Evolutionary conservation across 768 basidiomycete genomes (phyloP).

Genomic region (Collybia mongolica): DNA sequence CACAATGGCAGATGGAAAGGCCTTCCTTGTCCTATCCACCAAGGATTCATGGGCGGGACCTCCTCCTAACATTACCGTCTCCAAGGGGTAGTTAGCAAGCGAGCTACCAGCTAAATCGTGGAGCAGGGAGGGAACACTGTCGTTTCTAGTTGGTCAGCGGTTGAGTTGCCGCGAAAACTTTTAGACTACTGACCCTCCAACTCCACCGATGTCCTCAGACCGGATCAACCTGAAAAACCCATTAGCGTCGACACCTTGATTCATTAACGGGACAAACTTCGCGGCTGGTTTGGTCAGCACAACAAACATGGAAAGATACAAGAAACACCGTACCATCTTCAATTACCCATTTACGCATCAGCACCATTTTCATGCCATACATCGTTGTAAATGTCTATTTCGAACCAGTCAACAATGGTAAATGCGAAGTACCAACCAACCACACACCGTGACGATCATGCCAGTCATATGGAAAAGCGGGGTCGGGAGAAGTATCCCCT

Average conservation of each 20-base stretch:
- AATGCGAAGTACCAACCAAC: background rate
- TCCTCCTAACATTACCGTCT: constrained; percentile 41
- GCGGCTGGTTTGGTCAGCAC: constrained; percentile 18
- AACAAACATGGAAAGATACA: background rate
- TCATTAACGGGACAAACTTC: constrained; percentile 20
- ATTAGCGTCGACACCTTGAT: background rate
- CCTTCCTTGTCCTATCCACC: constrained; percentile 26
- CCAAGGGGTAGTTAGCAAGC: constrained; percentile 30
- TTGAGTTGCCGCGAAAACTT: background rate
- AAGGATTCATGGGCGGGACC: constrained; percentile 35
- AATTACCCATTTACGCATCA: constrained; percentile 52
- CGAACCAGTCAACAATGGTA: background rate
- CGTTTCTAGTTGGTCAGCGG: background rate
- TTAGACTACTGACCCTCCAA: constrained; percentile 38
- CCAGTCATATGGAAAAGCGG: constrained; percentile 64
- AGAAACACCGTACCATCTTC: constrained; percentile 33
- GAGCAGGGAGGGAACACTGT: constrained; percentile 53
- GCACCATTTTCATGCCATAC: constrained; percentile 41
- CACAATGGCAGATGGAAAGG: constrained; percentile 32
- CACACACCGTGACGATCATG: constrained; percentile 16
- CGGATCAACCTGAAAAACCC: constrained; percentile 32
- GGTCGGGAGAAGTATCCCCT: constrained; percentile 43
- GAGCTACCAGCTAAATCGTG: constrained; percentile 45
- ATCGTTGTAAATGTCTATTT: constrained; percentile 39
- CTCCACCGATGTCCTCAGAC: constrained; percentile 39